Evolutionary conservation across 2,329 filamentous ascomycete species (phyloP).

Genomic region (Didymella lethalis): DNA sequence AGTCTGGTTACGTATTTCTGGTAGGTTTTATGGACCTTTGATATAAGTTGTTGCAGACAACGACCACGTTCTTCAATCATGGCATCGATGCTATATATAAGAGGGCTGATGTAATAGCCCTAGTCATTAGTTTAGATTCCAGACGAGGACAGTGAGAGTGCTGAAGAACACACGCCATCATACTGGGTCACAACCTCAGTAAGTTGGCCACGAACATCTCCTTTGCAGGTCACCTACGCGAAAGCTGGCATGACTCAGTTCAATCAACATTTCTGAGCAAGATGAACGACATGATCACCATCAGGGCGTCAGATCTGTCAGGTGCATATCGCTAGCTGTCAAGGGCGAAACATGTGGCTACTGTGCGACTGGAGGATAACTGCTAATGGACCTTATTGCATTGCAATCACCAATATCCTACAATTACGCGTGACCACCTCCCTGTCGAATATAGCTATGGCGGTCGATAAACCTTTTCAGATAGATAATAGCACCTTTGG

Average conservation of each 20-base stretch:
- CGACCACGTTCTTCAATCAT: not conserved
- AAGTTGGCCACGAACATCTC: not conserved
- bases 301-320: not conserved
- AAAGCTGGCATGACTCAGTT: not conserved
- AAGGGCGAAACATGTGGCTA: not conserved
- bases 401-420: constrained; percentile 15
- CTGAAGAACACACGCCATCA: not conserved
- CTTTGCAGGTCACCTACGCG: not conserved
- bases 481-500: not conserved
- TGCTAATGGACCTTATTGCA: not conserved
- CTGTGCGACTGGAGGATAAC: not conserved
- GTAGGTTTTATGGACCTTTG: not conserved
- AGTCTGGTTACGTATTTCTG: not conserved
- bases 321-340: not conserved
- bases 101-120: not conserved
- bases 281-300: not conserved
- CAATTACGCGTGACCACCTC: constrained; percentile 7
- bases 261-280: not conserved
- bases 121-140: not conserved
- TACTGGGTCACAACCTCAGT: not conserved
- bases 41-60: not conserved
- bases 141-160: not conserved
- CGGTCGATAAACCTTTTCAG: constrained; percentile 9
- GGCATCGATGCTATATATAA: not conserved
- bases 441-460: not conserved